Base-by-base conservation (phyloP, 2,329 filamentous ascomycete species). In the Pseudogymnoascus sp. region DNA sequence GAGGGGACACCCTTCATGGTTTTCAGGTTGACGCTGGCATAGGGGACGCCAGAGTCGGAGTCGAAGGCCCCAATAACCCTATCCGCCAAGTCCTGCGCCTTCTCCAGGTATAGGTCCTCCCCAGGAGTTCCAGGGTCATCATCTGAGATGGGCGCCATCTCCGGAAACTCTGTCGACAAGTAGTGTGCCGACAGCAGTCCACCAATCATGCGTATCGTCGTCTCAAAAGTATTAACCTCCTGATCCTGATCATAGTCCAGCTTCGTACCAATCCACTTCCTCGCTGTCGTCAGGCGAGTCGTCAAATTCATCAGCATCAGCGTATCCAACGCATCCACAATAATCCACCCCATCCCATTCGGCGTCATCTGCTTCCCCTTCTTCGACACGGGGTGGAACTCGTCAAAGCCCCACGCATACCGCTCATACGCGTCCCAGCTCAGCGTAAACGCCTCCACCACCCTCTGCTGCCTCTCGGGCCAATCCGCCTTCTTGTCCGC, bases 231-330 rank as follows among this genome's bases (percentile, higher is more conserved):
- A 74, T 92, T 97, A 62, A 99, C 93, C 73, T 97, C 91, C 73
- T 97, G 92, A 70, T 97, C 83, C 74, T 96, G 91, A 64, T 97
- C 87, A 77, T 95, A 97, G 10, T 86, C 87, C 66, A 97, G 76
- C 6, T 86, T 86, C 4, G 85, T 87, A 1, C 90, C 82, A 58
- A 99, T 85, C 94, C 94, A 99, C 72, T 96, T 84, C 62, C 93
- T 83, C 29, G 94, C 93, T 71, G 95, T 87, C 38, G 86, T 82
- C 39, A 99, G 82, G 65, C 92, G 87, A 33, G 86, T 89, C 12
- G 93, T 97, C 67, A 96, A 81, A 74, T 97, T 97, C 94, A 99
- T 99, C 65, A 99, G 80, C 78, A 99, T 99, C 81, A 97, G 84
- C 0, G 94, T 99, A 75, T 99, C 94, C 66, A 99, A 79, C 11